phyloP scores from a whole-genome alignment of 2,329 filamentous ascomycete species.

The Diaporthe amygdali region DNA sequence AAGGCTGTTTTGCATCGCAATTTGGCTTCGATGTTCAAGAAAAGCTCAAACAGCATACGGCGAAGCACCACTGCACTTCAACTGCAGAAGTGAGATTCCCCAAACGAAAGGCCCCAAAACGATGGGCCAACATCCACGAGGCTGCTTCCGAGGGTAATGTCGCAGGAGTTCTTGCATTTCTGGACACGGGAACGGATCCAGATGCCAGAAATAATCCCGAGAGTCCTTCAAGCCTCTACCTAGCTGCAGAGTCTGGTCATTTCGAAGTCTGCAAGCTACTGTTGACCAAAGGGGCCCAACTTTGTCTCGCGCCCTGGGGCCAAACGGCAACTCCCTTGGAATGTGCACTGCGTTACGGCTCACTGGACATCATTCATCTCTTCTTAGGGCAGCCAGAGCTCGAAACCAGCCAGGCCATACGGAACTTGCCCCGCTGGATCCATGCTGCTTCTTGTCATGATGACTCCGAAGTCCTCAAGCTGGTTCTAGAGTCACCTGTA shows the following conservation, averaged over 20 bases:
- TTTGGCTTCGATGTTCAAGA: background rate
- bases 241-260: background rate
- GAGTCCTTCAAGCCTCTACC: too few species aligned
- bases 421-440: too few species aligned
- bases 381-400: too few species aligned
- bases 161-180: background rate
- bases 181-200: background rate
- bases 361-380: too few species aligned
- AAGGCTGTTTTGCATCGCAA: background rate
- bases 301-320: too few species aligned
- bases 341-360: too few species aligned
- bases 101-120: background rate
- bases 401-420: too few species aligned
- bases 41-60: background rate
- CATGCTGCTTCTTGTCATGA: too few species aligned
- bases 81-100: background rate
- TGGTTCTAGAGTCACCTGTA: too few species aligned
- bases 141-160: background rate
- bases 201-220: background rate
- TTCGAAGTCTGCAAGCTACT: background rate
- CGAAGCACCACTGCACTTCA: background rate
- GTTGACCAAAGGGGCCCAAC: background rate
- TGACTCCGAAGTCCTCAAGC: too few species aligned
- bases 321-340: too few species aligned
- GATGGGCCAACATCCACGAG: background rate